phyloP scores from a whole-genome alignment of 1,139 yeast genomes.

The Scheffersomyces insectosa region DNA sequence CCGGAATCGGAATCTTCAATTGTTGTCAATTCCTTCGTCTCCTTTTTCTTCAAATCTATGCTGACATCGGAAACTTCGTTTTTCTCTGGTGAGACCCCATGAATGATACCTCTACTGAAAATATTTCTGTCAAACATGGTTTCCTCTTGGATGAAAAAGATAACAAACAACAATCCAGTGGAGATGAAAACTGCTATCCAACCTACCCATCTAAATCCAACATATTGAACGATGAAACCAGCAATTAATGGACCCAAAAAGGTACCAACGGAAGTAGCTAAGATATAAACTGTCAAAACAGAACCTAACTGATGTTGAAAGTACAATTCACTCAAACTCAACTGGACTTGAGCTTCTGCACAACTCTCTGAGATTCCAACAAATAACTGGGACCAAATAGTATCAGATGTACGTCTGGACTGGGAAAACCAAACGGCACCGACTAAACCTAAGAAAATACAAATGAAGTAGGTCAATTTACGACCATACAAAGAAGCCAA shows the following conservation, averaged over 20 bases:
- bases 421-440: conserved; percentile 39
- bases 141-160: conserved; percentile 24
- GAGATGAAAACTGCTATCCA: conserved; percentile 28
- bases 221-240: conserved; percentile 24
- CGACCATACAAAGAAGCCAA: conserved; percentile 35
- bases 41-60: conserved; percentile 1
- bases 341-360: conserved; percentile 41
- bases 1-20: background rate
- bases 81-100: background rate
- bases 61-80: background rate
- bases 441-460: conserved; percentile 25
- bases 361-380: conserved; percentile 36
- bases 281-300: conserved; percentile 37
- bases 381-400: conserved; percentile 38
- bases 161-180: conserved; percentile 20
- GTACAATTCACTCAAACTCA: conserved; percentile 32
- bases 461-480: conserved; percentile 30
- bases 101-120: conserved; percentile 5
- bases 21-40: background rate
- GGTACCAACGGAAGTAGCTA: conserved; percentile 39
- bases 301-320: conserved; percentile 42
- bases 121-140: conserved; percentile 24
- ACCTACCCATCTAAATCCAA: conserved; percentile 39
- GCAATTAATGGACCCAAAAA: conserved; percentile 39
- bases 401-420: conserved; percentile 25